These are phyloP conservation scores for Diaporthe ampelina DNA, from an alignment of 2,329 filamentous ascomycete genomes.

Conservation along the genomic window DNA sequence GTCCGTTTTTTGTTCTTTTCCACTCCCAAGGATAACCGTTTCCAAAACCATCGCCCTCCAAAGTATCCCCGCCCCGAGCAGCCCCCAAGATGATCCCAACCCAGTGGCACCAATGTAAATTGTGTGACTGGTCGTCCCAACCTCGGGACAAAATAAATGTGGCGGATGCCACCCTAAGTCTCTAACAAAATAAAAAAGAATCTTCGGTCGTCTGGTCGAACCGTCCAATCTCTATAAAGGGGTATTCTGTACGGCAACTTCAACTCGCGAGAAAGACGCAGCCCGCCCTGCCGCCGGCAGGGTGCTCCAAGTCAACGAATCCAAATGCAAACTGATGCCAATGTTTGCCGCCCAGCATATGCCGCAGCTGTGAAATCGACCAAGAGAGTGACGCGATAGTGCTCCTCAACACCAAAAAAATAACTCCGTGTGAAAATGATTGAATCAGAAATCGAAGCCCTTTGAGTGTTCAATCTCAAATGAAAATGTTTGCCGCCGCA, in stretches of 20 bases:
- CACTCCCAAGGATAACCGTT: slow-evolving; percentile 23
- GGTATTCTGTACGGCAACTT: slow-evolving; percentile 42
- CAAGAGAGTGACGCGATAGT: slow-evolving; percentile 36
- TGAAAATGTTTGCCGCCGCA: slow-evolving; percentile 20
- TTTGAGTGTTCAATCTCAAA: slow-evolving; percentile 28
- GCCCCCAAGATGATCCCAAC: slow-evolving; percentile 23
- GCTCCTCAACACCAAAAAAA: slow-evolving; percentile 35
- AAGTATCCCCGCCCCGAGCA: neutral
- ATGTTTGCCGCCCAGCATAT: slow-evolving; percentile 33
- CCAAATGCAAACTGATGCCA: slow-evolving; percentile 38
- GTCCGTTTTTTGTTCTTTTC: slow-evolving; percentile 34
- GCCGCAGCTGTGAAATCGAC: slow-evolving; percentile 32
- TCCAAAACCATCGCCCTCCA: slow-evolving; percentile 29
- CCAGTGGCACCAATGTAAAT: slow-evolving; percentile 32
- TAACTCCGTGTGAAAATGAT: slow-evolving; percentile 41
- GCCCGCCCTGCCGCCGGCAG: slow-evolving; percentile 27
- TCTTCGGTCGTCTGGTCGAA: slow-evolving; percentile 30
- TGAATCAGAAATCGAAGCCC: slow-evolving; percentile 34
- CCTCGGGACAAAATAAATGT: slow-evolving; percentile 19
- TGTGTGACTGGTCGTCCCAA: slow-evolving; percentile 29
- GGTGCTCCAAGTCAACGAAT: slow-evolving; percentile 40
- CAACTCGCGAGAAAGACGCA: slow-evolving; percentile 35
- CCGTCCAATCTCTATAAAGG: slow-evolving; percentile 42
- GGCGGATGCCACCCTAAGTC: slow-evolving; percentile 1
- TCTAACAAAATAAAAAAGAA: slow-evolving; percentile 37